Conservation (phyloP, 495 filamentous ascomycete species). For the Umbilicaria muhlenbergii region DNA sequence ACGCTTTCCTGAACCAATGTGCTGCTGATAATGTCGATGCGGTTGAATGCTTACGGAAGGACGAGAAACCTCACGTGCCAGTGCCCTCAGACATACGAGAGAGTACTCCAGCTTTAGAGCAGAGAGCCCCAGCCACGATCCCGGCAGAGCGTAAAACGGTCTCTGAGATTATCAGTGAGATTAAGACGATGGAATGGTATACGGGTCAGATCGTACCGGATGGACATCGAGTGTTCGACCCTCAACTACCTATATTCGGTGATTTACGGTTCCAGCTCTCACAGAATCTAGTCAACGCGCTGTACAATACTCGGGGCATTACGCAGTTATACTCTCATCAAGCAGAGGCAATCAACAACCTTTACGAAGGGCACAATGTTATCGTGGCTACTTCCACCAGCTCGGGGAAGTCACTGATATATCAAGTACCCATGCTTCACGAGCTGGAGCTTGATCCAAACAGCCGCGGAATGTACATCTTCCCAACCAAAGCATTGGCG, state of each 20-base stretch:
- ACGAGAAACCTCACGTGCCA: slow-evolving; percentile 32
- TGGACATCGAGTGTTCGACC: slow-evolving; percentile 83
- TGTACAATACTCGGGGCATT: slow-evolving; percentile 82
- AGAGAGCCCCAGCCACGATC: slow-evolving; percentile 43
- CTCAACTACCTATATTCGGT: slow-evolving; percentile 68
- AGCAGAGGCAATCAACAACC: slow-evolving; percentile 81
- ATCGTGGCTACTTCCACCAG: slow-evolving; percentile 91
- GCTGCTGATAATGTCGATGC: slow-evolving; percentile 50
- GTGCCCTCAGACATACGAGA: slow-evolving; percentile 29
- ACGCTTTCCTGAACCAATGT: slow-evolving; percentile 61
- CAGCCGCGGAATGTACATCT: slow-evolving; percentile 90
- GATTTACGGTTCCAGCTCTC: slow-evolving; percentile 76
- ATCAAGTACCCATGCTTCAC: slow-evolving; percentile 86
- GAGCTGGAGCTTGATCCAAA: slow-evolving; percentile 63
- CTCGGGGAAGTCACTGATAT: slow-evolving; percentile 93
- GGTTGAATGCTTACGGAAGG: slow-evolving; percentile 40
- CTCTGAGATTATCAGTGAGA: slow-evolving; percentile 69
- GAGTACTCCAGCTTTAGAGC: slow-evolving; percentile 28
- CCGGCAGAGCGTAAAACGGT: slow-evolving; percentile 72
- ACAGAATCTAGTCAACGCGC: slow-evolving; percentile 80
- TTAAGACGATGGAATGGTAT: slow-evolving; percentile 75
- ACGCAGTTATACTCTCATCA: slow-evolving; percentile 87
- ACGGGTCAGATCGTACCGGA: slow-evolving; percentile 86
- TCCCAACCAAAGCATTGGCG: slow-evolving; percentile 92
- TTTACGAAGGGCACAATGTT: slow-evolving; percentile 72